These are phyloP conservation scores for Kodamaea lidongshanica DNA, from an alignment of 805 yeast species.

Conservation along the genomic window DNA sequence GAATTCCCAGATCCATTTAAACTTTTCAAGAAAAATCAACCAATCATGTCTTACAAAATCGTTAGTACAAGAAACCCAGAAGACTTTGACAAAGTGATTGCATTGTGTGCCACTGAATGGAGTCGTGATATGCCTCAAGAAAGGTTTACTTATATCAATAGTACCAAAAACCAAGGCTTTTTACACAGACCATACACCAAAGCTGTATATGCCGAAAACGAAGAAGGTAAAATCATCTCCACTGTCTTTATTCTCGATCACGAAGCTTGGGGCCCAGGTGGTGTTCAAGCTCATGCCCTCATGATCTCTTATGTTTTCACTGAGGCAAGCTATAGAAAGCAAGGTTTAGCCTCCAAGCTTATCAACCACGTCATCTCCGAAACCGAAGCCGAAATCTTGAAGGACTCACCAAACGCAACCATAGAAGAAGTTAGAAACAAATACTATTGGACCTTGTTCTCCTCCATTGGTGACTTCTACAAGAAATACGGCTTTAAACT, in stretches of 20 bases:
- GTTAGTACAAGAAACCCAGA: too few species aligned
- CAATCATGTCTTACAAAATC: too few species aligned
- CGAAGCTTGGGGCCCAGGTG: not conserved
- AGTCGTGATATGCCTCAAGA: too few species aligned
- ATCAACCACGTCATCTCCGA: conserved; percentile 23
- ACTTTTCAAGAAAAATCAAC: too few species aligned
- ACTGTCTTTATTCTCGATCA: conserved; percentile 3
- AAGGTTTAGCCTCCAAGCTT: conserved; percentile 26
- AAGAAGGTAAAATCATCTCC: conserved; percentile 4
- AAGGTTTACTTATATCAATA: too few species aligned
- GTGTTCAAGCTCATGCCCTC: conserved; percentile 3
- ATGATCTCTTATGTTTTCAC: conserved; percentile 20
- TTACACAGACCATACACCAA: too few species aligned
- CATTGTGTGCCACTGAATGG: too few species aligned
- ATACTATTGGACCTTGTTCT: conserved; percentile 50
- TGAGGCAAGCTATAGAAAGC: conserved; percentile 18
- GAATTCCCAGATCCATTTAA: too few species aligned
- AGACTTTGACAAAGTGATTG: too few species aligned
- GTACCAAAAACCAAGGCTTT: too few species aligned
- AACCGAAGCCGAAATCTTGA: conserved; percentile 26
- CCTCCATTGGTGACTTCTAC: conserved; percentile 70
- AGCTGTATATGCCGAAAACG: conserved; percentile 4
- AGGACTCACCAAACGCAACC: conserved; percentile 15
- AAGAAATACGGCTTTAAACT: conserved; percentile 51
- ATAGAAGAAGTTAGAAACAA: conserved; percentile 20